Evolutionary conservation across 2,329 filamentous ascomycete species (phyloP).

Genomic region (Drechslera avenae): DNA sequence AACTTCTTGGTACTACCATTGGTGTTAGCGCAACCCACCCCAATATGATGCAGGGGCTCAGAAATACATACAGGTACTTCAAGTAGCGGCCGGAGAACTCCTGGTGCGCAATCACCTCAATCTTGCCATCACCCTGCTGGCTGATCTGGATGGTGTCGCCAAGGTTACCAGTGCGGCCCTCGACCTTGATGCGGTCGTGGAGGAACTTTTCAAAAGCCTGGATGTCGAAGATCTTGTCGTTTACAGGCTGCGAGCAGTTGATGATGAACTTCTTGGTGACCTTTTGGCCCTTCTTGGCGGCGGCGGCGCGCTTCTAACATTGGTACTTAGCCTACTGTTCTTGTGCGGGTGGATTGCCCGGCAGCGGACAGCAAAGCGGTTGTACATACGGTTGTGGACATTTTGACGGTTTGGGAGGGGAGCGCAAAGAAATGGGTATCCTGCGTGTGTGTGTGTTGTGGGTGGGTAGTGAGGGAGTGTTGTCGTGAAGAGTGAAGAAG

Average conservation of each 20-base stretch:
- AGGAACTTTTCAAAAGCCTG: constrained; percentile 99
- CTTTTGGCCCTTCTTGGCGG: constrained; percentile 65
- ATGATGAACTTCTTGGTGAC: constrained; percentile 97
- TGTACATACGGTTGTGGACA: constrained; percentile 91
- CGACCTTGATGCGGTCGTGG: constrained; percentile 99
- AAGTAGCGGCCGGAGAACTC: constrained; percentile 98
- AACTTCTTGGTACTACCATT: constrained; percentile 96
- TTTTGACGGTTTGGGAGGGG: constrained; percentile 63
- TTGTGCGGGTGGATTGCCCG: constrained; percentile 31
- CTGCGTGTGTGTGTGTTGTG: constrained; percentile 70
- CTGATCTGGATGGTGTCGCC: constrained; percentile 90
- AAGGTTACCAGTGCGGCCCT: constrained; percentile 96
- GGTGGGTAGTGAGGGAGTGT: constrained; percentile 12
- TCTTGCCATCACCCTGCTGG: constrained; percentile 93
- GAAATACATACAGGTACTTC: constrained; percentile 88
- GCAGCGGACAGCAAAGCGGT: constrained; percentile 88
- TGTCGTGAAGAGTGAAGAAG: constrained; percentile 2
- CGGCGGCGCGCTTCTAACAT: constrained; percentile 63
- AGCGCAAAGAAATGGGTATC: constrained; percentile 89
- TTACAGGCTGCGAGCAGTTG: constrained; percentile 97
- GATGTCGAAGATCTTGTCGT: constrained; percentile 99
- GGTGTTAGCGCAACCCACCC: constrained; percentile 9
- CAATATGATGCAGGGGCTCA: too few relatives aligned
- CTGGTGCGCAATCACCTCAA: constrained; percentile 96
- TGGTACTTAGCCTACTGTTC: constrained; percentile 93